Base-by-base conservation (phyloP, 164 flowering plant species). In the Sedum album region DNA sequence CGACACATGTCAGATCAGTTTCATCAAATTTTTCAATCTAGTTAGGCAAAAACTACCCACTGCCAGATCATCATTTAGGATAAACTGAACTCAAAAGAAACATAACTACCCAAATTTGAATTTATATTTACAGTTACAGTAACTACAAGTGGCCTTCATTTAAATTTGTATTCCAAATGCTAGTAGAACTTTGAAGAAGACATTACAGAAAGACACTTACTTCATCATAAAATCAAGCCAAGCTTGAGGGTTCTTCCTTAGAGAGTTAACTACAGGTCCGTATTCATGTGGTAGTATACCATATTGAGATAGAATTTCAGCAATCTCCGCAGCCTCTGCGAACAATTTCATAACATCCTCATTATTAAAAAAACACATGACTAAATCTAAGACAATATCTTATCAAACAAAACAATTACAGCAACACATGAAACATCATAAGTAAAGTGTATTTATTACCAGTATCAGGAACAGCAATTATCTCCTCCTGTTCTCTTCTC, bases 221-320 rank as follows among this genome's bases (percentile, higher is more conserved):
- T 83, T 90, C 97, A 88, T 90, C 97, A 90, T 90, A 75, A 90
- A 90, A 60, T 90, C 92, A 51, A 90, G 87, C 97, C 97, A 90
- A 17, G 91, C 92, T 69, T 85, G 79, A 21, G 97, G 94, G 67
- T 83, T 88, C 74, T 83, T 85, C 76, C 89, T 78, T 17, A 90
- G 85, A 61, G 92, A 85, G 69, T 76, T 79, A 17, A 88, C 91
- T 7, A 88, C 91, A 0, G 92, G 94, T 7, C 69, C 77, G 62
- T 88, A 90, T 66, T 88, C 97, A 71, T 87, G 86, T 5, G 90
- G 85, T 71, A 85, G 85, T 21, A 83, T 80, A 8, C 92, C 97
- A 42, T 85, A 90, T 63, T 90, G 71, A 1, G 89, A 41, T 14
- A 90, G 69, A 72, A 90, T 88, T 70, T 90, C 97, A 55, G n/a